A percentile compares a stretch with the other conserved stretches of the same genome.
Evolutionary conservation across 2,329 filamentous ascomycete genomes (phyloP).

Genomic region (Cryphonectria carpinicola): DNA sequence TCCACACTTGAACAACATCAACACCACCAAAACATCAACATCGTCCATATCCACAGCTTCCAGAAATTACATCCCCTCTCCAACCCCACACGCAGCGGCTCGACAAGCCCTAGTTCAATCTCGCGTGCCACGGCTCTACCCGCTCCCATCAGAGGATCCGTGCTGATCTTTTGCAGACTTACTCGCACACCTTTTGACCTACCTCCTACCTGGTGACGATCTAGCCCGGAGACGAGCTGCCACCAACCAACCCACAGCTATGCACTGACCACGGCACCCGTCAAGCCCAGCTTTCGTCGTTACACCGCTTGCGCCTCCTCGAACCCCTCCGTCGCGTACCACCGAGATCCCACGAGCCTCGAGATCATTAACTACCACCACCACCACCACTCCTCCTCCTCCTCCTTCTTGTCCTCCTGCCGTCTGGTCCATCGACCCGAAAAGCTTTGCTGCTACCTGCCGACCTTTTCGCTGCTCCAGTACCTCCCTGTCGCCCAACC

Average conservation of each 20-base stretch:
- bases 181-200: not conserved
- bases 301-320: constrained; percentile 15
- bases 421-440: not conserved
- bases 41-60: not conserved
- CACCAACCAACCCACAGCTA: constrained; percentile 21
- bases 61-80: not conserved
- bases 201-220: constrained; percentile 18
- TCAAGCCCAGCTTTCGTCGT: constrained; percentile 8
- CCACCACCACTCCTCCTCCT: not conserved
- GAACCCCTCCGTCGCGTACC: not conserved
- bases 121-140: constrained; percentile 18
- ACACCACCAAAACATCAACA: constrained; percentile 5
- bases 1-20: constrained; percentile 3
- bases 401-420: not conserved
- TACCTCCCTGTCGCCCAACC: not conserved
- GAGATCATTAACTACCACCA: not conserved
- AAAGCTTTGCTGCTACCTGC: not conserved
- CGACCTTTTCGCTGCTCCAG: not conserved
- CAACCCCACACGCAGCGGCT: not conserved
- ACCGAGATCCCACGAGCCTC: not conserved
- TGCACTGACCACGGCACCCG: constrained; percentile 27
- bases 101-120: constrained; percentile 5
- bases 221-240: constrained; percentile 11
- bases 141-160: constrained; percentile 18
- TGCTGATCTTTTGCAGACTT: constrained; percentile 16